Evolutionary conservation across 1,139 yeast genomes (phyloP).

Genomic region (Pichia sp.): DNA sequence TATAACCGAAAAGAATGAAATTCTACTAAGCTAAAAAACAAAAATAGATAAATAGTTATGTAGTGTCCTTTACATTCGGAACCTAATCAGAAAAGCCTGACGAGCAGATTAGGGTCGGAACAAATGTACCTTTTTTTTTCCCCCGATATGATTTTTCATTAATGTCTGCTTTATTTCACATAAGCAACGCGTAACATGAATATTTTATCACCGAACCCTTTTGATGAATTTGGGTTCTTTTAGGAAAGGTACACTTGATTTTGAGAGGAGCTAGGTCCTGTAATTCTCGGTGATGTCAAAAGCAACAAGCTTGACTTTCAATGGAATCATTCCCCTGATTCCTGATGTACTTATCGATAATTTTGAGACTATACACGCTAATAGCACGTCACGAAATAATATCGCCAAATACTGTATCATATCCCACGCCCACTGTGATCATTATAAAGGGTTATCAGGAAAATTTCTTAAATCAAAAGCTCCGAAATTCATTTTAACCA

Average conservation of each 20-base stretch:
- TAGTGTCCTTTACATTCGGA: too few relatives aligned
- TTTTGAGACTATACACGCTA: slow-evolving; percentile 8
- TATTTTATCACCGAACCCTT: neutral
- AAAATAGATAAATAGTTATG: too few relatives aligned
- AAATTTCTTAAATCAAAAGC: neutral
- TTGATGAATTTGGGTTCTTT: neutral
- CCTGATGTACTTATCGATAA: slow-evolving; percentile 19
- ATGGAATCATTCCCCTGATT: slow-evolving; percentile 15
- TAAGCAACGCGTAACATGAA: neutral
- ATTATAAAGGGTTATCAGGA: slow-evolving; percentile 12
- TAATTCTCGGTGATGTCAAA: neutral
- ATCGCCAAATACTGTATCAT: slow-evolving; percentile 17
- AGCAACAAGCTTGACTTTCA: slow-evolving; percentile 14
- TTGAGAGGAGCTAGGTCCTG: too few relatives aligned
- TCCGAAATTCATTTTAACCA: slow-evolving; percentile 5
- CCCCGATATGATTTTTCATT: too few relatives aligned
- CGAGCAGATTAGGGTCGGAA: too few relatives aligned
- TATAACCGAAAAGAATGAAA: neutral
- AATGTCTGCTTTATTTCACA: neutral
- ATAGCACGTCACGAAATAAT: neutral
- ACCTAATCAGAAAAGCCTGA: too few relatives aligned
- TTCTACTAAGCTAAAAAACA: neutral
- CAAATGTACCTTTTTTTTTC: too few relatives aligned
- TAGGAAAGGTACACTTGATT: too few relatives aligned
- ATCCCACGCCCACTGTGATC: slow-evolving; percentile 22